Base-by-base conservation (phyloP, 805 yeast species). In the Candida michaelii region DNA sequence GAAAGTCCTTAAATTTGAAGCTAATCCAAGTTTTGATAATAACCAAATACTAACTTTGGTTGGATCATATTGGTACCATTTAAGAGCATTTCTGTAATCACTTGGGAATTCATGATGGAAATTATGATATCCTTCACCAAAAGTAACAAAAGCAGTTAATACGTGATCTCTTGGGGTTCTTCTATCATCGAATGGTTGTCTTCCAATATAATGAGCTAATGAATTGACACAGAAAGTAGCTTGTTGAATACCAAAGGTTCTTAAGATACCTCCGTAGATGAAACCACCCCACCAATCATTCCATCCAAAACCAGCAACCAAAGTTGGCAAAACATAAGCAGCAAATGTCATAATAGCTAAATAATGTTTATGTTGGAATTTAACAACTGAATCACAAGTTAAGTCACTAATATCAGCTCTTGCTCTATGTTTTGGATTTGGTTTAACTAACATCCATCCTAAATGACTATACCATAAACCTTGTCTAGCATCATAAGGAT, bases 21-120 rank as follows among this genome's bases (percentile, higher is more conserved):
- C 81, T 48, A 85, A 63, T 27, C 93, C 93, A 21, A 84, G 44
- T 61, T 81, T 74, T 12, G 86, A 83, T 42, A 76, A 64, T 5
- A 63, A 21, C 63, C 73, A 85, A 53, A 85, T 84, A 40, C 75
- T 54, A 36, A 78, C 56, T 66, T 85, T 85, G 38, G 93, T 85
- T 52, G 95, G 95, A 62, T 86, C 95, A 59, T 80, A 85, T 73
- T 85, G 91, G 72, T 82, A 85, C 93, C 93, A 85, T 60, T 80
- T 83, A 59, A 85, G 74, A 14, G 93, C 93, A 60, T 85, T 85
- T 77, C 95, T 80, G 76, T 85, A 86, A 68, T 86, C 95, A 14
- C 87, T 77, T 55, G 95, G 93, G 76, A 85, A 86, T 71, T 85
- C 95, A 63, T 86, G 95, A 65, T 86, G 95, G 80, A 85, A 86